Base-by-base conservation (phyloP, 2,329 filamentous ascomycete genomes). In the Pseudogymnoascus sp. region DNA sequence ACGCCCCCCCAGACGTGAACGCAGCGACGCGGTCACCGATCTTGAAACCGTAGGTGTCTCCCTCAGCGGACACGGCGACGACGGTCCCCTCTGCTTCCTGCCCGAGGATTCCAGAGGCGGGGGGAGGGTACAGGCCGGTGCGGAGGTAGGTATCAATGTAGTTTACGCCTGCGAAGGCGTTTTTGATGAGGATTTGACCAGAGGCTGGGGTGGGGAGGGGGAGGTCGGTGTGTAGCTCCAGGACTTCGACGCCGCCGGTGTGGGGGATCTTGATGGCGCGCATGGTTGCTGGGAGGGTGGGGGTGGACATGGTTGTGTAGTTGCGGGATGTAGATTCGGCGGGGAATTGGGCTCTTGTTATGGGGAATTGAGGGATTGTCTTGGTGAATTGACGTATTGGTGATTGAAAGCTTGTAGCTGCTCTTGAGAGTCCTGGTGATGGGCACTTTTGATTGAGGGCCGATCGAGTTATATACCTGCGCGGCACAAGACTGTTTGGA, bases 141-240 rank as follows among this genome's bases (percentile, higher is more conserved):
- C 92, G 91, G 82, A 92, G 95, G 77, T 96, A 96, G 40, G 79
- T 96, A 76, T 96, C 92, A 71, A 96, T 95, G 77, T 84, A 96
- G 77, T 96, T 96, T 65, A 96, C 79, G 65, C 92, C 92, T 59
- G 88, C 81, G 73, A 84, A 89, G 67, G 87, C 84, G 75, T 96
- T 96, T 76, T 88, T 89, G 64, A 96, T 84, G 3, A 96, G 82
- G 21, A 96, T 76, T 68, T 96, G 81, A 64, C 85, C 87, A n/a
- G 87, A 83, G 37, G 83, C 78, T 1, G 82, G 83, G 60, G 80
- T 77, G 0, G 91, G 90, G 1, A 96, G 84, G 5, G 88, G 86
- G 3, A 91, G 74, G 71, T 91, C 84, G 16, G 84, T 84, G 70
- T 82, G 87, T 75, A 88, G 85, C 70, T 91, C 78, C 18, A 93